Evolutionary conservation across 1,139 yeast genomes (phyloP), one percentile per base, ranked within the genome.

Genomic region (Nadsonia commutata): DNA sequence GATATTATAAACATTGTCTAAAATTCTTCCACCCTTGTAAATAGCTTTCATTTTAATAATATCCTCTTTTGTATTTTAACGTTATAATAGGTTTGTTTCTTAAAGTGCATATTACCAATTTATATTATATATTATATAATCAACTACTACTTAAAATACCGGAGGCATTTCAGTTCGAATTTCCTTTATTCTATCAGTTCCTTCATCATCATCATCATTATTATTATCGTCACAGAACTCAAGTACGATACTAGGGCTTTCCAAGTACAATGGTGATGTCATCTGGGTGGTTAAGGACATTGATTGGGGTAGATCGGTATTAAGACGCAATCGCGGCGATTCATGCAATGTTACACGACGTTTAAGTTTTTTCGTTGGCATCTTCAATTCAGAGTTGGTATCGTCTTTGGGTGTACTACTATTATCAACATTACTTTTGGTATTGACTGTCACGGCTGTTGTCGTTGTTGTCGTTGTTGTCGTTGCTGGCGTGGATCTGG

Each of bases 141-240:
- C n/a, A n/a, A n/a, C n/a, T n/a, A n/a, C n/a, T n/a, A n/a, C n/a
- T 22, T 40, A 39, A 7, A 33, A 21, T 21, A 46, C 39, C 20
- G 54, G 55, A 19, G 56, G 56, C 41, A 51, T 41, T 38, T 53
- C 56, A 3, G 56, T 51, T 17, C 49, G 45, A 18, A 49, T 46
- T 42, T 33, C 40, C n/a, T 37, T 43, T 38, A 36, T 36, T 16
- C 31, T 18, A 38, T 19, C 22, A 9, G 31, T 33, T 1, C 38
- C 46, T 11, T 43, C 44, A 20, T 46, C 51, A 17, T 21, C 45
- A 23, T 47, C 53, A 13, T 54, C 57, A 21, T 53, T 48, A 18
- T 53, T 55, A 27, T 51, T 59, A 31, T 51, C 59, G 3, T 54
- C 65, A 41, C 60, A 57, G 54, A 57, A 53, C 42, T 56, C 59